phyloP scores from a whole-genome alignment of 306 rosid species.

The Sesbania bispinosa region DNA sequence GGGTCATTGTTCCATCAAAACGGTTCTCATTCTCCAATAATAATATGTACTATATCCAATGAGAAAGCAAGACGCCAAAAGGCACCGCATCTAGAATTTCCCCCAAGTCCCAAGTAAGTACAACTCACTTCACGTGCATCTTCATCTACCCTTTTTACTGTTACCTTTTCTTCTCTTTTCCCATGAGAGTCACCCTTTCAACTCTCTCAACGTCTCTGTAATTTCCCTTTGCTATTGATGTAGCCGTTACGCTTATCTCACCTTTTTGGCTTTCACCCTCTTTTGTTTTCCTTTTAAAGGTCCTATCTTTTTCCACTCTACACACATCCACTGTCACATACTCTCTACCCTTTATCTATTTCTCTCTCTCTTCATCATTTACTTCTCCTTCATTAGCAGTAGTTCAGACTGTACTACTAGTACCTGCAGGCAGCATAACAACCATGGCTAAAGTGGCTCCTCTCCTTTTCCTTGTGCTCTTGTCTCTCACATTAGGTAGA shows the following conservation, averaged over 20 bases:
- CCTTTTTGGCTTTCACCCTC: not conserved
- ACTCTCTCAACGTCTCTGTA: constrained; percentile 6
- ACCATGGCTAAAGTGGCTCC: constrained; percentile 49
- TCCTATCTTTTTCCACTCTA: not conserved
- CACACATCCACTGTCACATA: not conserved
- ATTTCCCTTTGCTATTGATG: not conserved
- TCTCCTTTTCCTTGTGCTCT: constrained; percentile 43
- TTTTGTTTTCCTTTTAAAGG: not conserved
- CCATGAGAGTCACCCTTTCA: not conserved
- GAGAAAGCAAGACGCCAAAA: too few relatives aligned
- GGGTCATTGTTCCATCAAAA: too few relatives aligned
- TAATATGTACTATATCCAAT: too few relatives aligned
- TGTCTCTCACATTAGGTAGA: constrained; percentile 63
- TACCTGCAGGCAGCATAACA: constrained; percentile 10
- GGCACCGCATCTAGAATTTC: too few relatives aligned
- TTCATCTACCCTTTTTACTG: not conserved
- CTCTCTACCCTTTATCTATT: not conserved
- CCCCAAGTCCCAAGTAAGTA: too few relatives aligned
- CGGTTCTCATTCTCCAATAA: too few relatives aligned
- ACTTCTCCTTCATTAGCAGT: constrained; percentile 10
- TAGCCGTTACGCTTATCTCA: constrained; percentile 47
- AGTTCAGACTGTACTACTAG: not conserved
- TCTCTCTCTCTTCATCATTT: constrained; percentile 17
- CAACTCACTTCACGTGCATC: constrained; percentile 20
- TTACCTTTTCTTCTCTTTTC: not conserved